These are phyloP conservation scores for Metarhizium robertsii DNA, from an alignment of 2,329 filamentous ascomycete species.

Conservation along the genomic window DNA sequence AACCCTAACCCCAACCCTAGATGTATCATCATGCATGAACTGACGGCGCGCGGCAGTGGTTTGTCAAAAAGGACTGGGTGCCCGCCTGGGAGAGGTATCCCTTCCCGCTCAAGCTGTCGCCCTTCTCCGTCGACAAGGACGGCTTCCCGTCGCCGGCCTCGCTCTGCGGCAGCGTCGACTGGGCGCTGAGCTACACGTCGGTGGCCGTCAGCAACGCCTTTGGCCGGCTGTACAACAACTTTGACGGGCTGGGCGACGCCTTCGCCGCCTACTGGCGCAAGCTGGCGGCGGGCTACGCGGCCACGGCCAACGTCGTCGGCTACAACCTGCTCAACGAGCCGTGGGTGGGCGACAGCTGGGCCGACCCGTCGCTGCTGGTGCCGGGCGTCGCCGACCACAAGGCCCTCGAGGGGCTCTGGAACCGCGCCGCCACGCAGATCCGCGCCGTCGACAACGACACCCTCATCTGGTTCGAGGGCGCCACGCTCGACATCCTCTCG, in stretches of 20 bases:
- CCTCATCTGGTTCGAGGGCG: constrained; percentile 12
- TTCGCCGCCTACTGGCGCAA: constrained; percentile 12
- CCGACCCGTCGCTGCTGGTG: constrained; percentile 8
- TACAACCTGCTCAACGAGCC: constrained; percentile 13
- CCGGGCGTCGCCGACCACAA: constrained; percentile 10
- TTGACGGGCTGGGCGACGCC: constrained; percentile 10
- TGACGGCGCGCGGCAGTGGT: constrained; percentile 6
- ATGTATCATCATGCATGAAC: too few relatives aligned
- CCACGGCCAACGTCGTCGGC: constrained; percentile 8
- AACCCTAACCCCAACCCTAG: too few relatives aligned
- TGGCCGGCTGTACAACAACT: constrained; percentile 11
- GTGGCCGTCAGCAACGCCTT: constrained; percentile 10
- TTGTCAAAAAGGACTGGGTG: constrained; percentile 10
- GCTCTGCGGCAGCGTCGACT: constrained; percentile 8
- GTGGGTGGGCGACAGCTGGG: constrained; percentile 10
- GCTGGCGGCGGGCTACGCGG: constrained; percentile 8
- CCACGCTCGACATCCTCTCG: constrained; percentile 9
- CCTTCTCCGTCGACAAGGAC: constrained; percentile 7
- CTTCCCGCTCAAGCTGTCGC: constrained; percentile 7
- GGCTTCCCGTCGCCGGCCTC: constrained; percentile 10
- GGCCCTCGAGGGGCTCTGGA: constrained; percentile 10
- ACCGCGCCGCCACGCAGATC: constrained; percentile 10
- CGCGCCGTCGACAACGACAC: constrained; percentile 11
- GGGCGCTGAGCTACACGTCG: constrained; percentile 10
- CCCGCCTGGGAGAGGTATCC: constrained; percentile 6